These are phyloP conservation scores for Magnolia kwangsiensis DNA, from an alignment of 164 flowering plant species.

Conservation along the genomic window DNA sequence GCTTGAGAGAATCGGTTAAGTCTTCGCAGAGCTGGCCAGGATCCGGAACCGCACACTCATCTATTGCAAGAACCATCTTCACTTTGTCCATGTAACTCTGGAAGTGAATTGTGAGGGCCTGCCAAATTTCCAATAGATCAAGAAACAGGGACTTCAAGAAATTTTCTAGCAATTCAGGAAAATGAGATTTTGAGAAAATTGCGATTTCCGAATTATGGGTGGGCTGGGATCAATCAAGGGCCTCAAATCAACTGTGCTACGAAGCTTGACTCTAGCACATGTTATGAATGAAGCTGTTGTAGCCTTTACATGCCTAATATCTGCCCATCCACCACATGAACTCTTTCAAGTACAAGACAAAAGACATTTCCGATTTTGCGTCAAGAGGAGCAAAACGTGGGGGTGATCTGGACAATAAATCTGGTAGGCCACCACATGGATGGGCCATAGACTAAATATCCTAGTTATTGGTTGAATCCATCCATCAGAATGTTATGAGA, in stretches of 20 bases:
- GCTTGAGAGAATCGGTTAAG: slow-evolving; percentile 42
- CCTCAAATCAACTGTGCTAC: neutral
- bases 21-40: slow-evolving; percentile 56
- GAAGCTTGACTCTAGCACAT: neutral
- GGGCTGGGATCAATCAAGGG: neutral
- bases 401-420: too few relatives aligned
- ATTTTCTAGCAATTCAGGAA: neutral
- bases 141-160: neutral
- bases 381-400: too few relatives aligned
- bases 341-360: too few relatives aligned
- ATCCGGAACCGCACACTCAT: slow-evolving; percentile 48
- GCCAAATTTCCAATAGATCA: neutral
- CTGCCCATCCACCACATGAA: neutral
- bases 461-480: too few relatives aligned
- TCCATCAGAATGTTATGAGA: too few relatives aligned
- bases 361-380: too few relatives aligned
- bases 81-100: slow-evolving; percentile 61
- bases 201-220: neutral
- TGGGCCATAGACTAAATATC: too few relatives aligned
- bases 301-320: neutral
- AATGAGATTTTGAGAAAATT: neutral
- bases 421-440: too few relatives aligned
- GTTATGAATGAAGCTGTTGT: neutral
- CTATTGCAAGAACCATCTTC: slow-evolving; percentile 46
- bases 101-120: slow-evolving; percentile 60